phyloP scores from a whole-genome alignment of 2,329 filamentous ascomycete genomes.

The Colletotrichum filicis region DNA sequence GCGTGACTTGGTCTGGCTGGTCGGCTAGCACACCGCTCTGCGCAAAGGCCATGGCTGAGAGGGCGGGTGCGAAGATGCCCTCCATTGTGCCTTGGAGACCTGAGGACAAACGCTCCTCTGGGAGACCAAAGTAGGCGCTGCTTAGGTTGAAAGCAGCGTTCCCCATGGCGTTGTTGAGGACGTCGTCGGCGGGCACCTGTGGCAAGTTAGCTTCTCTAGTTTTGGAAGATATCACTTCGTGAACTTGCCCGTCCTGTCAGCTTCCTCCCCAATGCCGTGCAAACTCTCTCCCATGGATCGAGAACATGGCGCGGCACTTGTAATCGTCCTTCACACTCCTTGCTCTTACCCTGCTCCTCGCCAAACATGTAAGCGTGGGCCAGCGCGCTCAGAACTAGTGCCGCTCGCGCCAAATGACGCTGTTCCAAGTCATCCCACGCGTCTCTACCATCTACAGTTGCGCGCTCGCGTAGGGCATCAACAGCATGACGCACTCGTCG shows the following conservation, averaged over 20 bases:
- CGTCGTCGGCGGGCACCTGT: slow-evolving; percentile 29
- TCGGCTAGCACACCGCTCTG: slow-evolving; percentile 23
- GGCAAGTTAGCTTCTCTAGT: not conserved
- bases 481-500: slow-evolving; percentile 24
- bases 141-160: slow-evolving; percentile 12
- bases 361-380: slow-evolving; percentile 31
- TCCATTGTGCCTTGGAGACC: slow-evolving; percentile 30
- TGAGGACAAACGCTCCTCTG: slow-evolving; percentile 26
- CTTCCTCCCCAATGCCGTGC: slow-evolving; percentile 8
- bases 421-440: slow-evolving; percentile 18
- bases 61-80: slow-evolving; percentile 17
- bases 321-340: not conserved
- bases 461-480: slow-evolving; percentile 1
- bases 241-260: slow-evolving; percentile 25
- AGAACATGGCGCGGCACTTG: slow-evolving; percentile 22
- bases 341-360: not conserved
- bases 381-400: slow-evolving; percentile 22
- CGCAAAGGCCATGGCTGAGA: slow-evolving; percentile 25
- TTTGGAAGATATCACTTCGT: not conserved
- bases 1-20: slow-evolving; percentile 18
- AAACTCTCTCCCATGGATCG: slow-evolving; percentile 17
- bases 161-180: slow-evolving; percentile 29
- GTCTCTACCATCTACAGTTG: not conserved
- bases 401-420: slow-evolving; percentile 19
- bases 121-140: slow-evolving; percentile 25